Evolutionary conservation across 768 basidiomycete species (phyloP), one percentile per base, ranked within the genome.

Genomic region (Mycena floridula): DNA sequence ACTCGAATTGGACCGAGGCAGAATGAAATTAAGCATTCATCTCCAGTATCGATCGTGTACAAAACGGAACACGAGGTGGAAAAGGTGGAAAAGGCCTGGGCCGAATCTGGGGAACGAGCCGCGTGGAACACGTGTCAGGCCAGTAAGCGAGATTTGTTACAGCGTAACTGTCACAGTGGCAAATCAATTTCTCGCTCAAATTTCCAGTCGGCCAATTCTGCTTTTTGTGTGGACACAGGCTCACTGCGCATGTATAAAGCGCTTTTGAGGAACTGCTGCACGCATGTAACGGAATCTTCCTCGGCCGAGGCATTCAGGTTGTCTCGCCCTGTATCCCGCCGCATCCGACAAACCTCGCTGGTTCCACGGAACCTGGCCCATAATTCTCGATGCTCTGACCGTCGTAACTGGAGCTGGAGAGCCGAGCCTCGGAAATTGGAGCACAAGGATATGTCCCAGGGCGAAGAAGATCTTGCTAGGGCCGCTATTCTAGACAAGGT

Each of bases 401-500:
- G 3, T 15, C 13, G 32, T 15, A 15, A 18, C 32, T 35, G 13
- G 13, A 18, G 32, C 32, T 35, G 32, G 32, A 35, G 18, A 35
- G 15, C 32, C 3, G 3, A 18, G 15, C 18, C 32, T 35, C 4
- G 13, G 18, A 7, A 3, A 13, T 3, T 18, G 18, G 32, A 35
- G 32, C 32, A 35, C 18, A 13, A 50, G 39, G 62, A 59, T 23
- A 42, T 58, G 15, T 56, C 70, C 25, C 66, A 69, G 45, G 65
- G 56, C 38, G 77, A 84, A 55, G 86, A 91, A 62, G 85, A 89
- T 55, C 71, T 70, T 25, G 76, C 83, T 1, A 81, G 82, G 55
- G 76, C 75, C 23, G 81, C 82, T 41, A 82, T 92, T 48, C 66
- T 91, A 40, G 89, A 90, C 56, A 89, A 85, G 52, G 82, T 87